phyloP scores from a whole-genome alignment of 495 filamentous ascomycete genomes.

The Parmelia sp. region DNA sequence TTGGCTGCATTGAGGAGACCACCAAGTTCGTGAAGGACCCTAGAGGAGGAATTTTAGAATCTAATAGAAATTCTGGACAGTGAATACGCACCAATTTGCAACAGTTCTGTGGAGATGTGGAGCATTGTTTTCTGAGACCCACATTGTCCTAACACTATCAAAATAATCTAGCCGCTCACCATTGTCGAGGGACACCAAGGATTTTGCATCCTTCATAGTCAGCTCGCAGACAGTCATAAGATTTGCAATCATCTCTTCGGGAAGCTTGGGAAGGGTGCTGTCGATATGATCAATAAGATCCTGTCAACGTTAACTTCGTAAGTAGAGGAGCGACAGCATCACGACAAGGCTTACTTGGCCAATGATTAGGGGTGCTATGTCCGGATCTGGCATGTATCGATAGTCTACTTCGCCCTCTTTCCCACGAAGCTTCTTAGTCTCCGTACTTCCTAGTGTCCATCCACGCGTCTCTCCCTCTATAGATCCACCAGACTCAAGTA shows the following conservation, averaged over 20 bases:
- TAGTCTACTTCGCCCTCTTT: conserved; percentile 98
- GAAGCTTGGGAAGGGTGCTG: conserved; percentile 55
- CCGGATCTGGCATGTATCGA: conserved; percentile 96
- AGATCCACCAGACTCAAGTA: conserved; percentile 70
- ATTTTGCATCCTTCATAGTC: conserved; percentile 78
- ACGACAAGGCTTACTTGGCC: conserved; percentile 38
- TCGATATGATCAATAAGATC: conserved; percentile 60
- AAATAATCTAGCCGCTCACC: conserved; percentile 80
- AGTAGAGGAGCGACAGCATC: not conserved
- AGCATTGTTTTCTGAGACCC: not conserved
- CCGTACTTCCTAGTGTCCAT: conserved; percentile 77
- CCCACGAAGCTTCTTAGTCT: conserved; percentile 67
- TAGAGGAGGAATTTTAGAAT: conserved; percentile 35
- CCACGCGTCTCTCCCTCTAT: conserved; percentile 88
- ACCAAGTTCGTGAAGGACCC: conserved; percentile 86
- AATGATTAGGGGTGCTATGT: conserved; percentile 74
- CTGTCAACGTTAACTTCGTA: conserved; percentile 12
- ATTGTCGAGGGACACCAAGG: conserved; percentile 69
- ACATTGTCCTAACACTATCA: conserved; percentile 48
- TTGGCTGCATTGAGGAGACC: conserved; percentile 56
- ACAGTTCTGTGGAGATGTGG: conserved; percentile 13
- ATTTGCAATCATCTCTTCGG: conserved; percentile 59
- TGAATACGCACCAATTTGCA: conserved; percentile 29
- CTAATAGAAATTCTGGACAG: not conserved
- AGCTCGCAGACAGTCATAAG: conserved; percentile 57